Percentiles rank a stretch among this genome's conserved stretches.
These are phyloP conservation scores for Diaporthe longicolla DNA, from an alignment of 2,329 filamentous ascomycete genomes.

Conservation along the genomic window DNA sequence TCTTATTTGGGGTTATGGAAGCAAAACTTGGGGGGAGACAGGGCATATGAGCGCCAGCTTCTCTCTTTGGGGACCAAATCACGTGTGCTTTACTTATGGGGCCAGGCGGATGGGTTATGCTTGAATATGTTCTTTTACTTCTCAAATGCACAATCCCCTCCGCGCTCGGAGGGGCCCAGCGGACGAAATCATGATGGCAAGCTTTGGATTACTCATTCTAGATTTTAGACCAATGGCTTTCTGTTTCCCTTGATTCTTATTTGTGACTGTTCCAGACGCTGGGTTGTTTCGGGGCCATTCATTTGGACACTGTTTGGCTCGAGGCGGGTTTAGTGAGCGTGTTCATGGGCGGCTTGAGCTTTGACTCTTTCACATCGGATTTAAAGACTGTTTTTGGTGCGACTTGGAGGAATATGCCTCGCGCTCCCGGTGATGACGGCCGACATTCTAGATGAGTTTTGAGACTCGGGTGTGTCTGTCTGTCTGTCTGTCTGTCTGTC, in stretches of 20 bases:
- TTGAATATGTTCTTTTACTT: background rate
- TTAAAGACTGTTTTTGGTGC: background rate
- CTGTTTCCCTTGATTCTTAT: too few relatives aligned
- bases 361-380: background rate
- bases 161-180: background rate
- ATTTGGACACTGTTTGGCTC: background rate
- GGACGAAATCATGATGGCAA: background rate
- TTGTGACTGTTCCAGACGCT: background rate
- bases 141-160: background rate
- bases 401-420: background rate
- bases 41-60: background rate
- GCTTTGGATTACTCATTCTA: conserved; percentile 21
- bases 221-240: conserved; percentile 26
- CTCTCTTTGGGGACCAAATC: background rate
- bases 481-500: too few relatives aligned
- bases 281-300: background rate
- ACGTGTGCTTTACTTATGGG: background rate
- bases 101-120: background rate
- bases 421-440: background rate
- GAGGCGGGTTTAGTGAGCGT: background rate
- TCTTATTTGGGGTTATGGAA: background rate
- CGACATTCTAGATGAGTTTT: background rate
- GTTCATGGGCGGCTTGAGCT: background rate
- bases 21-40: background rate
- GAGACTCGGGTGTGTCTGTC: too few relatives aligned